phyloP scores from a whole-genome alignment of 345 rosid genomes.

The Ailanthus altissimus region DNA sequence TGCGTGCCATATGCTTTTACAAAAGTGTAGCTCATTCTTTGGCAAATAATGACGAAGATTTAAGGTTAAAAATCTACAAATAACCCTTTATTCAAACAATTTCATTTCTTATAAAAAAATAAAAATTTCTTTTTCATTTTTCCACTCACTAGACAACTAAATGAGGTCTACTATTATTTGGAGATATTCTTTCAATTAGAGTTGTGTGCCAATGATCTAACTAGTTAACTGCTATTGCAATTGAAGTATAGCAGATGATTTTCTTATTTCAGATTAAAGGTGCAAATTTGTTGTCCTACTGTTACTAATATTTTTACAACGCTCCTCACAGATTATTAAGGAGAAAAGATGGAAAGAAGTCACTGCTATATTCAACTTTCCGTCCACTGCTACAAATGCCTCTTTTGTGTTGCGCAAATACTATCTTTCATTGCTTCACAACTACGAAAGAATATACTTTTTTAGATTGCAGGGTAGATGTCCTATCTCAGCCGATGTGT shows the following conservation, averaged over 20 bases:
- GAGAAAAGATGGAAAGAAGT: constrained; percentile 98
- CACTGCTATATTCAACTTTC: constrained; percentile 91
- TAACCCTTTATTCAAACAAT: not conserved
- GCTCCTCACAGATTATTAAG: constrained; percentile 55
- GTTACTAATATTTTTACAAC: constrained; percentile 14
- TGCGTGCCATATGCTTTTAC: not conserved
- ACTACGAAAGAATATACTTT: constrained; percentile 79
- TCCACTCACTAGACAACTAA: not conserved
- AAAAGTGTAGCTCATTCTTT: not conserved
- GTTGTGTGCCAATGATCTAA: not conserved
- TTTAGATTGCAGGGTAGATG: constrained; percentile 58
- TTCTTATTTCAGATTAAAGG: not conserved
- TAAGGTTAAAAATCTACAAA: not conserved
- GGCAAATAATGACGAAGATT: not conserved
- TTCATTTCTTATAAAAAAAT: too few relatives aligned
- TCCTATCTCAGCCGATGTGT: constrained; percentile 52
- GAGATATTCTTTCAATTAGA: not conserved
- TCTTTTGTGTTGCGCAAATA: constrained; percentile 94
- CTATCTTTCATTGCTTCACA: constrained; percentile 73
- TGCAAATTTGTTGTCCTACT: not conserved
- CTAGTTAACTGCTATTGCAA: not conserved
- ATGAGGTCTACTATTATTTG: not conserved
- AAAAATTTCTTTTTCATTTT: not conserved
- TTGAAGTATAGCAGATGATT: not conserved
- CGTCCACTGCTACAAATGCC: constrained; percentile 96